Percentiles rank a stretch among this genome's conserved stretches.
These are phyloP conservation scores for Lycium barbarum DNA, from an alignment of 257 asterid genomes.

Conservation along the genomic window DNA sequence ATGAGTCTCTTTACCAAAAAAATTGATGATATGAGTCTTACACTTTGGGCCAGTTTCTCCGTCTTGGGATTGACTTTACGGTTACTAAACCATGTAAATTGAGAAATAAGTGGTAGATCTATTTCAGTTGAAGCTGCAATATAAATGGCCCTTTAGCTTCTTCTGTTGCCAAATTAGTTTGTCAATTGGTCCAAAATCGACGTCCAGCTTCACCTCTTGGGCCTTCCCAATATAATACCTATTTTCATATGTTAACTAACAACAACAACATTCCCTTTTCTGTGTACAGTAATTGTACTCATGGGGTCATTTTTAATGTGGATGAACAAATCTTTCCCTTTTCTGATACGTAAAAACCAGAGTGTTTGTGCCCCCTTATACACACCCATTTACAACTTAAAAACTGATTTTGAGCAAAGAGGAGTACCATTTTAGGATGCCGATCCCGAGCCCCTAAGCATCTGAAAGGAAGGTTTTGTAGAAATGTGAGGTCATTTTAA, in stretches of 20 bases:
- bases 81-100: neutral
- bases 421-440: neutral
- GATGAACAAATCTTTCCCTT: neutral
- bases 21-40: neutral
- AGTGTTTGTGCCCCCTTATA: too few species aligned
- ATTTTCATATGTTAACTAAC: too few species aligned
- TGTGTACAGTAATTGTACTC: neutral
- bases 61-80: neutral
- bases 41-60: neutral
- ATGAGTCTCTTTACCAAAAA: neutral
- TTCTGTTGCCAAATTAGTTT: neutral
- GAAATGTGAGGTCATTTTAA: neutral
- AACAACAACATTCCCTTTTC: too few species aligned
- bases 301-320: neutral
- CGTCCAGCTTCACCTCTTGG: neutral
- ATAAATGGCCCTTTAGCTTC: neutral
- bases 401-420: neutral
- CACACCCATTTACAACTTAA: too few species aligned
- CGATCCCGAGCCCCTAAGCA: neutral
- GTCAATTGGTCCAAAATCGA: too few species aligned
- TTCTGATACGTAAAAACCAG: neutral
- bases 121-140: conserved; percentile 7
- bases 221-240: neutral
- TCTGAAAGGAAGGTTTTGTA: neutral
- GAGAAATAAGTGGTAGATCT: neutral